These are phyloP conservation scores for Rhododendron williamsianum DNA, from an alignment of 148 eudicot species.

Conservation along the genomic window DNA sequence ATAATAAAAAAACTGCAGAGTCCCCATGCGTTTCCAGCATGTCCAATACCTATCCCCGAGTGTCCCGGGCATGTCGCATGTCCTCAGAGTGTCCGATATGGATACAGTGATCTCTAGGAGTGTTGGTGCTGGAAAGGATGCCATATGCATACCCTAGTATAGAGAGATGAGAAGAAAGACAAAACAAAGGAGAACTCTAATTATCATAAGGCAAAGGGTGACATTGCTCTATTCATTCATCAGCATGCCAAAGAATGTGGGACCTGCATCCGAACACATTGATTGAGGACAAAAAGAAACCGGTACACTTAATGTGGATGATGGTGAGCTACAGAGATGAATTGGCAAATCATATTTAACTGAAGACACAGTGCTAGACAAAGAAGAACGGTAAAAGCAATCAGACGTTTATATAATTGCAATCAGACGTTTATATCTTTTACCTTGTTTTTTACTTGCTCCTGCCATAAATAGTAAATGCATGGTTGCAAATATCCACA, in stretches of 20 bases:
- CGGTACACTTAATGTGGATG: not conserved
- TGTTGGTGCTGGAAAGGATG: not conserved
- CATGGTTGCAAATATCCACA: not conserved
- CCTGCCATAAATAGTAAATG: not conserved
- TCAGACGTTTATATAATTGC: not conserved
- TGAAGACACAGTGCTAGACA: not conserved
- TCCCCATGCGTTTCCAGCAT: not conserved
- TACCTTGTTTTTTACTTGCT: not conserved
- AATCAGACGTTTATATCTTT: not conserved
- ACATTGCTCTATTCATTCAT: not conserved
- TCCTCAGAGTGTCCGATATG: not conserved
- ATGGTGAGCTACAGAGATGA: not conserved
- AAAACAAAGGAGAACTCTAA: not conserved
- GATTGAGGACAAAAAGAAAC: not conserved
- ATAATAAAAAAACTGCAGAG: not conserved
- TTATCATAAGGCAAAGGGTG: not conserved
- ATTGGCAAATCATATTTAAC: not conserved
- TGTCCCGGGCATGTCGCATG: not conserved
- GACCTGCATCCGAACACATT: constrained; percentile 2
- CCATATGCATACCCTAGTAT: not conserved
- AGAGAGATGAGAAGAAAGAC: not conserved
- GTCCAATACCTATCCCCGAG: not conserved
- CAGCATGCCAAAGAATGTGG: constrained; percentile 2
- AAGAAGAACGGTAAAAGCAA: not conserved
- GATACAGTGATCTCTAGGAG: not conserved